These are phyloP conservation scores for Gossypium thurberi DNA, from an alignment of 345 rosid genomes.

Conservation along the genomic window DNA sequence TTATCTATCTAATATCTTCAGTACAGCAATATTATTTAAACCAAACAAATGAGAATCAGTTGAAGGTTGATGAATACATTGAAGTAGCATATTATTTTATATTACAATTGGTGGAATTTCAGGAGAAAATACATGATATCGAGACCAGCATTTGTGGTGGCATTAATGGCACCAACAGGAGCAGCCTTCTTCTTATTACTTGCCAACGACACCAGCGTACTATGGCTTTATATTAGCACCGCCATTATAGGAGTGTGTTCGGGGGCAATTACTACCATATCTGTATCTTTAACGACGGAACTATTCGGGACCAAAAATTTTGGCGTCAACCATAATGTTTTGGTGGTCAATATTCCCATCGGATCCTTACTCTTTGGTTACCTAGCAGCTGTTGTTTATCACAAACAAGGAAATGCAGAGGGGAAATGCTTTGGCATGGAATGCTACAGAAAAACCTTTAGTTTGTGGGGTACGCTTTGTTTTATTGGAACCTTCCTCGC, in stretches of 20 bases:
- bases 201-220: slow-evolving; percentile 21
- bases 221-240: slow-evolving; percentile 54
- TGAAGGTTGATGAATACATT: neutral
- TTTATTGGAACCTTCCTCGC: slow-evolving; percentile 53
- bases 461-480: slow-evolving; percentile 67
- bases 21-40: no score
- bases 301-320: slow-evolving; percentile 69
- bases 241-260: slow-evolving; percentile 57
- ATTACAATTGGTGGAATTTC: neutral
- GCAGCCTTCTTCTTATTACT: slow-evolving; percentile 66
- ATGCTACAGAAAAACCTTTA: slow-evolving; percentile 58
- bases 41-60: neutral
- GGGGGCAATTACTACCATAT: slow-evolving; percentile 70
- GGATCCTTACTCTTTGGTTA: slow-evolving; percentile 73
- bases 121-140: slow-evolving; percentile 48
- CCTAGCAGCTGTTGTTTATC: slow-evolving; percentile 62
- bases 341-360: slow-evolving; percentile 57
- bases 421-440: slow-evolving; percentile 59
- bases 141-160: slow-evolving; percentile 49
- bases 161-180: slow-evolving; percentile 52
- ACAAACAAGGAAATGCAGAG: slow-evolving; percentile 21
- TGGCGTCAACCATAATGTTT: slow-evolving; percentile 70
- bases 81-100: neutral
- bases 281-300: slow-evolving; percentile 66
- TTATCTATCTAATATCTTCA: neutral